Evolutionary conservation across 2,329 filamentous ascomycete genomes (phyloP).

Genomic region (Gaeumannomyces tritici): DNA sequence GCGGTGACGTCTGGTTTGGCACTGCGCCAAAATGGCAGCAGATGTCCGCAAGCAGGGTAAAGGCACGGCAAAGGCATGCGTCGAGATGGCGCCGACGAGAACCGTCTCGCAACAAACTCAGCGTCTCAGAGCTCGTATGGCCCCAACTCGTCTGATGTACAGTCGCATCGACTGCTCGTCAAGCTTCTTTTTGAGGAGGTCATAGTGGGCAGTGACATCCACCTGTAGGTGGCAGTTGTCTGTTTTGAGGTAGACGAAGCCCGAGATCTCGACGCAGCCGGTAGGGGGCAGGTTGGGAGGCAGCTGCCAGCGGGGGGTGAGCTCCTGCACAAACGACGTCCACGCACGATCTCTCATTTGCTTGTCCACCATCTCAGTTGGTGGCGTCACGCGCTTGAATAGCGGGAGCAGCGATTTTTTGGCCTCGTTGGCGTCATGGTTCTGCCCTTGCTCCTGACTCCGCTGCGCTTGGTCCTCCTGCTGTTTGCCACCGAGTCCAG

Average conservation of each 20-base stretch:
- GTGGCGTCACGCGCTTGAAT: neutral
- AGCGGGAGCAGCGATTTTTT: neutral
- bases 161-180: neutral
- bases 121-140: neutral
- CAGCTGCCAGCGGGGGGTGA: neutral
- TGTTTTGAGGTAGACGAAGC: neutral
- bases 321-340: neutral
- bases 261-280: neutral
- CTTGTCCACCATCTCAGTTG: neutral
- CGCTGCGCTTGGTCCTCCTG: neutral
- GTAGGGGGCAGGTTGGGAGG: neutral
- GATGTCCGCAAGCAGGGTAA: neutral
- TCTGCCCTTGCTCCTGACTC: neutral
- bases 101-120: neutral
- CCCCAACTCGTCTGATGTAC: neutral
- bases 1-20: neutral
- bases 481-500: neutral
- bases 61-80: too few species aligned
- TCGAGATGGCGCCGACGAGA: neutral
- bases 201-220: neutral
- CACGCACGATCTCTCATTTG: neutral
- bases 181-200: neutral
- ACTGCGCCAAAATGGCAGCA: neutral
- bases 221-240: neutral
- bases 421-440: neutral